Conservation (phyloP, 305 asterid genomes). For the Coffea humblotiana region DNA sequence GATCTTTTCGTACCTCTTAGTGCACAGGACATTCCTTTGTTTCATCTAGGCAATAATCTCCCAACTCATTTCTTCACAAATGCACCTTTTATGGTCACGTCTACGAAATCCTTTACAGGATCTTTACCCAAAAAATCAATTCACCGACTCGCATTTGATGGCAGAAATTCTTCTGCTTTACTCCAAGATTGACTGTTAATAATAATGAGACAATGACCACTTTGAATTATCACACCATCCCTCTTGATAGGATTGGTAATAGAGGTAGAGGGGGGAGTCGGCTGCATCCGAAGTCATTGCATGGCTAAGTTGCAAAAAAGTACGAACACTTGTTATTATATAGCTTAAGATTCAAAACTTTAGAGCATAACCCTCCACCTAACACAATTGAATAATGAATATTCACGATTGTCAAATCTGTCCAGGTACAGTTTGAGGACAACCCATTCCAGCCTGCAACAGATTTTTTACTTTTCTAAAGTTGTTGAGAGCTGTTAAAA, state of each 20-base stretch:
- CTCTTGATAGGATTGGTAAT: too few species aligned
- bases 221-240: too few species aligned
- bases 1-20: too few species aligned
- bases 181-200: not conserved
- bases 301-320: too few species aligned
- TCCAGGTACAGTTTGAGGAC: not conserved
- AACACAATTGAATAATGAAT: not conserved
- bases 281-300: too few species aligned
- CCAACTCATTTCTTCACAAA: not conserved
- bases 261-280: too few species aligned
- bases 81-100: not conserved
- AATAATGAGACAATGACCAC: not conserved
- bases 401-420: not conserved
- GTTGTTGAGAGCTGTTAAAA: not conserved
- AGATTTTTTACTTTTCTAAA: not conserved
- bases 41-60: not conserved
- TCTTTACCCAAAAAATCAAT: not conserved
- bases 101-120: not conserved
- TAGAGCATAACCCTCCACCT: too few species aligned
- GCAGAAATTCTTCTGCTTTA: not conserved
- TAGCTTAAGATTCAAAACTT: too few species aligned
- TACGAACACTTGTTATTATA: too few species aligned
- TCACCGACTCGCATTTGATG: not conserved
- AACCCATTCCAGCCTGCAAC: not conserved
- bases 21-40: not conserved